Conservation (phyloP, 805 yeast genomes). For the Saccharomycopsis capsularis region DNA sequence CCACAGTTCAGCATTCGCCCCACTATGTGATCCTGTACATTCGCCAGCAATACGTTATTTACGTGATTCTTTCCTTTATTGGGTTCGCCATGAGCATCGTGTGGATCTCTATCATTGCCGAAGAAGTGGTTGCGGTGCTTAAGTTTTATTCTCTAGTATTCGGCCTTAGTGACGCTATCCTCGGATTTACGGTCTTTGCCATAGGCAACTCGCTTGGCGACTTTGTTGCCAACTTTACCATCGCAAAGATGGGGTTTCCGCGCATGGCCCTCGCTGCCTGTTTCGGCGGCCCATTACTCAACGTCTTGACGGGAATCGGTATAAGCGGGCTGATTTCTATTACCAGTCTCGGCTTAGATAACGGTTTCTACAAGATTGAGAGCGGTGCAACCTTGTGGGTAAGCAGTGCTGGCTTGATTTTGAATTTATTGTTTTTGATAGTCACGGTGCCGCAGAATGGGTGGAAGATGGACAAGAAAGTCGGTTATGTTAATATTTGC, state of each 20-base stretch:
- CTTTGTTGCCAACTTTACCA: conserved; percentile 70
- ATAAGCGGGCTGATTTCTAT: conserved; percentile 53
- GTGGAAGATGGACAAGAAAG: conserved; percentile 24
- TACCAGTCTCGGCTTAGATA: conserved; percentile 10
- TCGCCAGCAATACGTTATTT: not conserved
- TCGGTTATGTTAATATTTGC: conserved; percentile 25
- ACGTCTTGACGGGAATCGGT: conserved; percentile 75
- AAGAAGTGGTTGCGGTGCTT: conserved; percentile 59
- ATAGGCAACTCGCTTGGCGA: conserved; percentile 93
- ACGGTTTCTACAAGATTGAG: conserved; percentile 9
- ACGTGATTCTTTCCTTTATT: conserved; percentile 2
- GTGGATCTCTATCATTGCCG: conserved; percentile 65
- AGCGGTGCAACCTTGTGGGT: conserved; percentile 24
- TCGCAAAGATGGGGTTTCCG: conserved; percentile 76
- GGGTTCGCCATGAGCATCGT: conserved; percentile 66
- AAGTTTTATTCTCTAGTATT: conserved; percentile 54
- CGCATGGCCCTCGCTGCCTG: conserved; percentile 94
- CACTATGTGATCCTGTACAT: not conserved
- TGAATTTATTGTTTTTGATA: conserved; percentile 23
- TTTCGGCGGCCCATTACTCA: conserved; percentile 84
- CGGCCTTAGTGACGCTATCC: conserved; percentile 63
- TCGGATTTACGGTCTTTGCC: conserved; percentile 86
- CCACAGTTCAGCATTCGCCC: not conserved
- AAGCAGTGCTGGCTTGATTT: conserved; percentile 24
- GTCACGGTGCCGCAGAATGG: conserved; percentile 24